These are phyloP conservation scores for Chrysosporium keratinophilum DNA, from an alignment of 2,329 filamentous ascomycete species.

Conservation along the genomic window DNA sequence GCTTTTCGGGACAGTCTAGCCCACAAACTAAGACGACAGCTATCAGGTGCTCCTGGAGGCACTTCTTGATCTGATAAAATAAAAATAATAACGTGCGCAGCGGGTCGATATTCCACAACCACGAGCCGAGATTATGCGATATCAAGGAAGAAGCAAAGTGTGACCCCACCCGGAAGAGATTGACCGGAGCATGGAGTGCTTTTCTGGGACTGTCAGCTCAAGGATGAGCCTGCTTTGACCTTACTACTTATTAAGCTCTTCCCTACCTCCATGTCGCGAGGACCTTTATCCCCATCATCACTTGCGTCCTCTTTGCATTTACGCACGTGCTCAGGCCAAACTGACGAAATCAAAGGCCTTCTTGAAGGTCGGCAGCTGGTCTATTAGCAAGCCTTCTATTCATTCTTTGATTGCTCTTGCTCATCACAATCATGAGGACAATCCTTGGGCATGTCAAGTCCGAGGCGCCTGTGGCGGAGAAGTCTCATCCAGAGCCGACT, in stretches of 20 bases:
- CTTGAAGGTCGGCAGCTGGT: not conserved
- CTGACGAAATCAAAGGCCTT: not conserved
- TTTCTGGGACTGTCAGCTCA: not conserved
- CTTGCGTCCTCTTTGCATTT: too few relatives aligned
- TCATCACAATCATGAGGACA: conserved; percentile 1
- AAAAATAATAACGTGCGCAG: not conserved
- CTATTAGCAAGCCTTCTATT: not conserved
- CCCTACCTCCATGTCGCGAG: not conserved
- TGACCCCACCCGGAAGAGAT: not conserved
- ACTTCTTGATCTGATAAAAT: not conserved
- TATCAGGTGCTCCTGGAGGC: too few relatives aligned
- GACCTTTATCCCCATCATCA: not conserved
- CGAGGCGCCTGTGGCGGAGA: conserved; percentile 17
- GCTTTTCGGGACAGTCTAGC: too few relatives aligned
- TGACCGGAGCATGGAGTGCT: not conserved
- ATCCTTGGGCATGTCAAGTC: not conserved
- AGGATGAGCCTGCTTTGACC: not conserved
- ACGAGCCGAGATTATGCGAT: not conserved
- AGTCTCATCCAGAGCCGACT: not conserved
- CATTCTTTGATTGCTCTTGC: not conserved
- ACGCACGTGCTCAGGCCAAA: not conserved
- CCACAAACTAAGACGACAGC: too few relatives aligned
- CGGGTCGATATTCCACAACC: not conserved
- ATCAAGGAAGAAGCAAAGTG: not conserved
- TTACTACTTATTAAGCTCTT: not conserved